phyloP scores from a whole-genome alignment of 169 alveolate species.

The Plasmodium gonderi region DNA sequence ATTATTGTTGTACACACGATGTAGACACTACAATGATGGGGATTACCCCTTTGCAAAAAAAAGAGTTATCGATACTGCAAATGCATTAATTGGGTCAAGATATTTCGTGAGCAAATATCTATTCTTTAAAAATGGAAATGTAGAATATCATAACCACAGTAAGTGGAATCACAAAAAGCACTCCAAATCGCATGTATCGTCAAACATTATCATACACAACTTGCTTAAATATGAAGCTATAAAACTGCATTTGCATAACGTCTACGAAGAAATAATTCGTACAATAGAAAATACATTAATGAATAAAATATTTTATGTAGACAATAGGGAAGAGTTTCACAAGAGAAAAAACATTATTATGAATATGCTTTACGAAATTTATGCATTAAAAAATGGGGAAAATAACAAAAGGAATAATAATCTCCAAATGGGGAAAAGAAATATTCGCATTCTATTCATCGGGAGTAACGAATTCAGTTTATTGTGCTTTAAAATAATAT shows the following conservation, averaged over 20 bases:
- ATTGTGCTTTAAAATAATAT: conserved; percentile 37
- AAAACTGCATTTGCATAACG: conserved; percentile 17
- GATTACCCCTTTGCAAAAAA: background rate
- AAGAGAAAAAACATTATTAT: conserved; percentile 28
- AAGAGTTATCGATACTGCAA: background rate
- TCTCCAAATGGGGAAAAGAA: background rate
- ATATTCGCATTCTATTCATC: conserved; percentile 11
- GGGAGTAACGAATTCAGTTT: conserved; percentile 61
- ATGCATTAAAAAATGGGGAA: background rate
- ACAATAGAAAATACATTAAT: conserved; percentile 34
- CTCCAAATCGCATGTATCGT: background rate
- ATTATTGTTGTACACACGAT: too few relatives aligned
- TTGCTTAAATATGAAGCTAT: background rate
- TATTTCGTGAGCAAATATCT: background rate
- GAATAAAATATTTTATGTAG: conserved; percentile 50
- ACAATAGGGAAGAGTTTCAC: conserved; percentile 23
- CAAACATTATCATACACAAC: background rate
- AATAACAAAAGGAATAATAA: background rate
- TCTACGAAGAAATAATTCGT: conserved; percentile 33
- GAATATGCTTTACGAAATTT: conserved; percentile 23
- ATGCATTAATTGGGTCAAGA: background rate
- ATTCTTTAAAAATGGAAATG: conserved; percentile 5
- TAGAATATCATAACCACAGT: background rate
- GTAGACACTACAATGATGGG: background rate
- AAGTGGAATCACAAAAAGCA: background rate